Evolutionary conservation across 768 basidiomycete species (phyloP).

Genomic region (Tylopilus balloui): DNA sequence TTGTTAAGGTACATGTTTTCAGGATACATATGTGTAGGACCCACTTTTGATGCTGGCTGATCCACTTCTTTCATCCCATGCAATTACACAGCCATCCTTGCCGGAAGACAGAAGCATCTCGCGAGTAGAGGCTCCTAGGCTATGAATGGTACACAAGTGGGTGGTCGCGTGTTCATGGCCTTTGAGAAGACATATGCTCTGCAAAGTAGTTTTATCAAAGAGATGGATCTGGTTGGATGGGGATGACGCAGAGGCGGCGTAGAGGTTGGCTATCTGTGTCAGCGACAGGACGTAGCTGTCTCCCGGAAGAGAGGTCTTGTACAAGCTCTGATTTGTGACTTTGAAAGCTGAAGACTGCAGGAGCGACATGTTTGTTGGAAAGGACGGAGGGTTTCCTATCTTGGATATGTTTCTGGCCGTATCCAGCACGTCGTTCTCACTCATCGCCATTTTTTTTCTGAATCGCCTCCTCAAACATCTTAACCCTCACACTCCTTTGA

Average conservation of each 20-base stretch:
- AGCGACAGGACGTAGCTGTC: conserved; percentile 61
- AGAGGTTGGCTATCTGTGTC: conserved; percentile 46
- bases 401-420: conserved; percentile 25
- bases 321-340: conserved; percentile 23
- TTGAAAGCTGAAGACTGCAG: conserved; percentile 21
- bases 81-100: conserved; percentile 63
- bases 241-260: conserved; percentile 58
- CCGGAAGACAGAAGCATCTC: conserved; percentile 60
- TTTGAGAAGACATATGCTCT: conserved; percentile 40
- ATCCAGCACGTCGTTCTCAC: conserved; percentile 6
- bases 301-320: conserved; percentile 33
- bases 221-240: conserved; percentile 62
- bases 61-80: conserved; percentile 68
- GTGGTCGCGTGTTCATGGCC: conserved; percentile 61
- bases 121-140: conserved; percentile 39
- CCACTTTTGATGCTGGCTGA: conserved; percentile 55
- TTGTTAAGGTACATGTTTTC: conserved; percentile 28
- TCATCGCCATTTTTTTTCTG: conserved; percentile 1
- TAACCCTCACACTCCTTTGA: conserved; percentile 28
- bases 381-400: conserved; percentile 21
- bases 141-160: conserved; percentile 42
- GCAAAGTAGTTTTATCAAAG: conserved; percentile 57
- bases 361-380: conserved; percentile 21
- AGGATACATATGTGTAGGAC: conserved; percentile 22
- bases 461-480: not conserved